Evolutionary conservation across 2,329 filamentous ascomycete species (phyloP), one percentile per base, ranked within the genome.

Genomic region (Aspergillus pseudoglaucus): DNA sequence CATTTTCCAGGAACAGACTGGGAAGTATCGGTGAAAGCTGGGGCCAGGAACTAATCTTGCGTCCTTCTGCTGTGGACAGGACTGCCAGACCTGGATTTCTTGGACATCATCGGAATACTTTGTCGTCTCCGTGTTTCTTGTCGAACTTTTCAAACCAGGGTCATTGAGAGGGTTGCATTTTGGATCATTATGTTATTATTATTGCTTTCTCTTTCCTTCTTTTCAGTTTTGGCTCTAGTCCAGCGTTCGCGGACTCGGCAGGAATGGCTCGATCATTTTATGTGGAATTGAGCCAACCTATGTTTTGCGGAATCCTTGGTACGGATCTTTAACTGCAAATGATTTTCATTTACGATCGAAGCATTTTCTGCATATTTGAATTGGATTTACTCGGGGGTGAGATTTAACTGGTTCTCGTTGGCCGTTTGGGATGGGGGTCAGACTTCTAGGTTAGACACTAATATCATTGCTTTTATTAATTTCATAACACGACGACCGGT

Each of bases 101-200:
- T 18, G 50, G 49, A 18, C 33, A 35, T 4, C 56, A 60, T 45
- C 52, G 58, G 10, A 55, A 52, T 43, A 59, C 58, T 22, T 44
- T 55, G 42, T 60, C 58, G 3, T 57, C 58, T 15, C 58, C 58
- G 10, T 53, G 48, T 44, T 54, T 53, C 25, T 42, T 59, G 33
- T 49, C 49, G n/a, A 20, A 32, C 7, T 20, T 25, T 7, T 20
- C 17, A 10, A 42, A 42, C 17, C 22, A 42, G 17, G 42, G 20
- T 10, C 14, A 27, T 27, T 27, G n/a, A 25, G n/a, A 17, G 23
- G 20, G 9, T 40, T 40, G 15, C 8, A 10, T 14, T 23, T 3
- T 40, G 15, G 20, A 23, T 40, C 9, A 4, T 3, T 18, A 23
- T 40, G 12, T 23, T 22, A 14, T 38, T 8, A n/a, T 20, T 40